Evolutionary conservation across 2,329 filamentous ascomycete species (phyloP).

Genomic region (Colletotrichum sp.): DNA sequence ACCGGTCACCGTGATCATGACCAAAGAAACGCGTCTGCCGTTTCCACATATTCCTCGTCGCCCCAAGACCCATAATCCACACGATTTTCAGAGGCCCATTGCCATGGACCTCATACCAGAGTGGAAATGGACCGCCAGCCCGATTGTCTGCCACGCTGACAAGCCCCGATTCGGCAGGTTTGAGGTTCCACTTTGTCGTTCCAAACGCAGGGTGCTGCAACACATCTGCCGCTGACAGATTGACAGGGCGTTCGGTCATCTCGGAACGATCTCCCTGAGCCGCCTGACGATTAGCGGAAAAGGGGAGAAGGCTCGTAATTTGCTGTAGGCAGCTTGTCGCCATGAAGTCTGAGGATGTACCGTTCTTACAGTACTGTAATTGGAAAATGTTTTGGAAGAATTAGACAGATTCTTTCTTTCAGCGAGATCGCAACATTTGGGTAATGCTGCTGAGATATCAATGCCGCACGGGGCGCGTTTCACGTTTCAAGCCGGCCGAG

Average conservation of each 20-base stretch:
- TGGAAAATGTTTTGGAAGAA: not conserved
- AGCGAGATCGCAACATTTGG: not conserved
- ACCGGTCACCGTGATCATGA: conserved; percentile 61
- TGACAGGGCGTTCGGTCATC: not conserved
- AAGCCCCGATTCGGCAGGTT: not conserved
- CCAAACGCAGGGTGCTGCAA: not conserved
- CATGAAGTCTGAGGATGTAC: not conserved
- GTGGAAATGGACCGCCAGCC: not conserved
- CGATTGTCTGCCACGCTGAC: not conserved
- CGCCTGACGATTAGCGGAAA: not conserved
- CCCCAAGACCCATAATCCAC: conserved; percentile 15
- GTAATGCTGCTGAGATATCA: not conserved
- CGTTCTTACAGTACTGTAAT: not conserved
- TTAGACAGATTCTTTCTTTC: too few relatives aligned
- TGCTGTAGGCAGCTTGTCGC: not conserved
- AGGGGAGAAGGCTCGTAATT: not conserved
- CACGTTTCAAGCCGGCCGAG: not conserved
- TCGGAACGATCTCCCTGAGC: not conserved
- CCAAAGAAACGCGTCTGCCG: conserved; percentile 72
- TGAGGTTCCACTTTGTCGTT: not conserved
- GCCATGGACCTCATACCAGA: conserved; percentile 11
- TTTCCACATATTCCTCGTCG: conserved; percentile 33
- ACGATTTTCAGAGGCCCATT: not conserved
- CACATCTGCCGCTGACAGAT: not conserved
- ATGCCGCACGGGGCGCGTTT: not conserved